Conservation (phyloP, 1,284 basidiomycete genomes). For the Malassezia restricta region DNA sequence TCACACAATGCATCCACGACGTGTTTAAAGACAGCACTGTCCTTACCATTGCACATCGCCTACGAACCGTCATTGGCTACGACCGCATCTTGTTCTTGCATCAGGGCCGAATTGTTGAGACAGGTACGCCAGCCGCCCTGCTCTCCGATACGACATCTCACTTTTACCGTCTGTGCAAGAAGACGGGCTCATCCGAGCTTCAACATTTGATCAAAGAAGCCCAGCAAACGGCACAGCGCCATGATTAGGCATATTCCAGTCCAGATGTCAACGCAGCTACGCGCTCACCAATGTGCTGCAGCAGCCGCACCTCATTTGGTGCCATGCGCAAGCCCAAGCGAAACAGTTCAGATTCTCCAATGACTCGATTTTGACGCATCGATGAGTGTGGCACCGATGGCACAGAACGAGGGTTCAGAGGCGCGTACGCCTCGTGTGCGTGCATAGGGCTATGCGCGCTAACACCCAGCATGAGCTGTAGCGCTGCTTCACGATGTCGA, state of each 20-base stretch:
- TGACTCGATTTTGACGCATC: conserved; percentile 18
- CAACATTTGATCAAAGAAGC: not conserved
- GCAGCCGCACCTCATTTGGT: conserved; percentile 26
- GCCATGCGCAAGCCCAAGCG: conserved; percentile 37
- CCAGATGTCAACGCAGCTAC: conserved; percentile 18
- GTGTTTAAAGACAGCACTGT: conserved; percentile 63
- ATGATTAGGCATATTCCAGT: conserved; percentile 5
- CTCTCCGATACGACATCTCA: conserved; percentile 25
- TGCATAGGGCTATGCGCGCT: conserved; percentile 17
- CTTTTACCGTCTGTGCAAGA: conserved; percentile 30
- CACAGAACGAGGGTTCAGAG: conserved; percentile 7
- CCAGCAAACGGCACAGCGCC: not conserved
- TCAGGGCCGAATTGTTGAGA: conserved; percentile 50
- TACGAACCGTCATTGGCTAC: conserved; percentile 46
- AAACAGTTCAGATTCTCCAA: conserved; percentile 41
- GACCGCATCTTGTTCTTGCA: conserved; percentile 51
- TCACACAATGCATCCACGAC: conserved; percentile 66
- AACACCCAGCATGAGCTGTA: conserved; percentile 43
- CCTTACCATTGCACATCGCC: conserved; percentile 65
- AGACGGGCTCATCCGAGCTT: conserved; percentile 17
- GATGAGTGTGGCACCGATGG: not conserved
- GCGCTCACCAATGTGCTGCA: conserved; percentile 34
- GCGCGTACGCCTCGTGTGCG: conserved; percentile 18
- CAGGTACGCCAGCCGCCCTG: conserved; percentile 49
- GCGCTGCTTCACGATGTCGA: conserved; percentile 32